A percentile compares a stretch with the other conserved stretches of the same genome.
Evolutionary conservation across 305 asterid genomes (phyloP).

Genomic region (Euphrasia arctica): DNA sequence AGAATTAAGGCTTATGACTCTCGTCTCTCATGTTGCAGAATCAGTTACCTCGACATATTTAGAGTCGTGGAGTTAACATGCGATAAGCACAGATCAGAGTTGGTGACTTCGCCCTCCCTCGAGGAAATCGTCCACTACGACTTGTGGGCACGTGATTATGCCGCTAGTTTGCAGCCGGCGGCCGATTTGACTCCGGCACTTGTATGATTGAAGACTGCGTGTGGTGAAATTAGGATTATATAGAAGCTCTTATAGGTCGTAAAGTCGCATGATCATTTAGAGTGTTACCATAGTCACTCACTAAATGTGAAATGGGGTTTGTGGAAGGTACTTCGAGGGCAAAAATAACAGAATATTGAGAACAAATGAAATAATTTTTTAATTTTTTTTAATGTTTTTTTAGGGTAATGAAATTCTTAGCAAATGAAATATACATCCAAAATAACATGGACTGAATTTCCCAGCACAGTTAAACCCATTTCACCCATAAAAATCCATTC

Average conservation of each 20-base stretch:
- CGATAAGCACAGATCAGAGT: constrained; percentile 60
- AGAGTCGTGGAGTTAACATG: constrained; percentile 91
- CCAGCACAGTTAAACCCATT: no score
- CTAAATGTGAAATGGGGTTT: constrained; percentile 1
- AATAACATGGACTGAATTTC: no score
- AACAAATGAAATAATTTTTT: no score
- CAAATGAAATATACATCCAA: no score
- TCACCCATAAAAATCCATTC: no score
- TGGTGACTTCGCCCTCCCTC: constrained; percentile 65
- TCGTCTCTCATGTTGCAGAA: constrained; percentile 43
- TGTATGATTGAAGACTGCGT: constrained; percentile 32
- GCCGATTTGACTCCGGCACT: constrained; percentile 58
- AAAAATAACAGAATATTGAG: no score
- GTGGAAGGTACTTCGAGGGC: no score
- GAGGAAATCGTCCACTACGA: constrained; percentile 93
- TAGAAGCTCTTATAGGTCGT: constrained; percentile 16
- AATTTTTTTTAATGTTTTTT: no score
- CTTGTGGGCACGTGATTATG: constrained; percentile 92
- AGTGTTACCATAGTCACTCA: constrained; percentile 19
- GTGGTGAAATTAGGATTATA: constrained; percentile 1
- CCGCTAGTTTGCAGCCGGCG: constrained; percentile 50
- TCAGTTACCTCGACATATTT: constrained; percentile 84
- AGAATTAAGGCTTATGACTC: neutral
- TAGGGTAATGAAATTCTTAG: no score
- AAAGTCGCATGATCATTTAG: constrained; percentile 11